Percentiles rank a stretch among this genome's conserved stretches.
These are phyloP conservation scores for Penicillium ucsense DNA, from an alignment of 495 filamentous ascomycete species.

Conservation along the genomic window DNA sequence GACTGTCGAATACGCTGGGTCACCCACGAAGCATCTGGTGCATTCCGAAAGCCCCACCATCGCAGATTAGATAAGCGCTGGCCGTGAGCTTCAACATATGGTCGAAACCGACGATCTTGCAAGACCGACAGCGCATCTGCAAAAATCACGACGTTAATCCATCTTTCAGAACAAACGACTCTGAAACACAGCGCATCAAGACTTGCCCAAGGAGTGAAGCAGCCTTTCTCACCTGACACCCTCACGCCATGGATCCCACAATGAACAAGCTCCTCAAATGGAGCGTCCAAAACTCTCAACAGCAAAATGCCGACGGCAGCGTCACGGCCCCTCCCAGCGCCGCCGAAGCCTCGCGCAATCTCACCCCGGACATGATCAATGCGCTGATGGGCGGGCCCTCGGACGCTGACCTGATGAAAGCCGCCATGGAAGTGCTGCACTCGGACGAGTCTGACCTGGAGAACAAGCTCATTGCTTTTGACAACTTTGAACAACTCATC, in stretches of 20 bases:
- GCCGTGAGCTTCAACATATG: neutral
- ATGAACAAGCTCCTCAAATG: conserved; percentile 85
- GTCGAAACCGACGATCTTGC: neutral
- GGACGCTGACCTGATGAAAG: conserved; percentile 84
- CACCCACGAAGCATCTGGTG: conserved; percentile 13
- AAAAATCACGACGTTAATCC: no score
- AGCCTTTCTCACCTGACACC: neutral
- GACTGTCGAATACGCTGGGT: conserved; percentile 8
- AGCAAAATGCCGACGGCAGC: conserved; percentile 19
- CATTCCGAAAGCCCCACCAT: neutral
- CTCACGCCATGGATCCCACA: conserved; percentile 40
- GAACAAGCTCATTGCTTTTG: conserved; percentile 78
- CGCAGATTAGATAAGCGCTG: conserved; percentile 8
- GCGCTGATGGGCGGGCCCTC: conserved; percentile 70
- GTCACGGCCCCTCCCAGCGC: conserved; percentile 31
- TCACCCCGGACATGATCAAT: conserved; percentile 58
- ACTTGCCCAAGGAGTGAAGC: neutral
- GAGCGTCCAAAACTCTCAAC: conserved; percentile 72
- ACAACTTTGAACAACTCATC: conserved; percentile 91
- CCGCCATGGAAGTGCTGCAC: conserved; percentile 63
- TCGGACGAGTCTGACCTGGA: conserved; percentile 56
- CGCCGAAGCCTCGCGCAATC: conserved; percentile 27
- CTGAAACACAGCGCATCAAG: neutral
- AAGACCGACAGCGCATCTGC: no score
- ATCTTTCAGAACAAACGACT: neutral